These are phyloP conservation scores for Lagenaria siceraria DNA, from an alignment of 306 rosid genomes.

Conservation along the genomic window DNA sequence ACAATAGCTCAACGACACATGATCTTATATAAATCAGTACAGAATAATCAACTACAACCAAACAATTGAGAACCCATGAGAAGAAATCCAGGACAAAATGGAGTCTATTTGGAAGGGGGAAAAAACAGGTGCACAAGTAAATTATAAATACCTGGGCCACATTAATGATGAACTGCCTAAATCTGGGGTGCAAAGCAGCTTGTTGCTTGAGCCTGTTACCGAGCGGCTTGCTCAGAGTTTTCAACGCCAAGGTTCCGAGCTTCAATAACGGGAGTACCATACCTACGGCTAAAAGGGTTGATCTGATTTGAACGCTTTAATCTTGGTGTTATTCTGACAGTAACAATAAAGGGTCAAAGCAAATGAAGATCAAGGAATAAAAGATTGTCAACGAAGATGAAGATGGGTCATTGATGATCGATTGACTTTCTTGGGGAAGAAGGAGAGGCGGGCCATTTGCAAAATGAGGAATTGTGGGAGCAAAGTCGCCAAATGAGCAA, in stretches of 20 bases:
- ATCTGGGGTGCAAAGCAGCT: constrained; percentile 65
- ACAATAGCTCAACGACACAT: not conserved
- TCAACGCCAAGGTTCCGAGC: constrained; percentile 63
- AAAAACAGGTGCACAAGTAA: not conserved
- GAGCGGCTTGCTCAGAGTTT: constrained; percentile 85
- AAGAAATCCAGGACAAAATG: not conserved
- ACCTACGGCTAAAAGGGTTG: not conserved
- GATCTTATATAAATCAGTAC: not conserved
- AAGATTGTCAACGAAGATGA: not conserved
- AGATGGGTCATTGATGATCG: not conserved
- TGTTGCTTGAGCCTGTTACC: constrained; percentile 62
- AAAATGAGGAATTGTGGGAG: not conserved
- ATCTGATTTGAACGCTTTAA: constrained; percentile 8
- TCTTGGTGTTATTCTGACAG: not conserved
- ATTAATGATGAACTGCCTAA: constrained; percentile 52
- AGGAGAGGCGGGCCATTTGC: constrained; percentile 8
- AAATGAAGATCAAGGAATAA: not conserved
- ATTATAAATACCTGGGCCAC: constrained; percentile 51
- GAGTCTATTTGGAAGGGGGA: not conserved
- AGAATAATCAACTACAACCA: not conserved
- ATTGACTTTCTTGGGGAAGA: constrained; percentile 30
- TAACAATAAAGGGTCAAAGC: not conserved
- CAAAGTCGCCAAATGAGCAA: not conserved
- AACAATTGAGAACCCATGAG: not conserved
- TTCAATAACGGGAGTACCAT: constrained; percentile 71